Evolutionary conservation across 1,284 basidiomycete species (phyloP).

Genomic region (Pseudozyma tsukubaensis): DNA sequence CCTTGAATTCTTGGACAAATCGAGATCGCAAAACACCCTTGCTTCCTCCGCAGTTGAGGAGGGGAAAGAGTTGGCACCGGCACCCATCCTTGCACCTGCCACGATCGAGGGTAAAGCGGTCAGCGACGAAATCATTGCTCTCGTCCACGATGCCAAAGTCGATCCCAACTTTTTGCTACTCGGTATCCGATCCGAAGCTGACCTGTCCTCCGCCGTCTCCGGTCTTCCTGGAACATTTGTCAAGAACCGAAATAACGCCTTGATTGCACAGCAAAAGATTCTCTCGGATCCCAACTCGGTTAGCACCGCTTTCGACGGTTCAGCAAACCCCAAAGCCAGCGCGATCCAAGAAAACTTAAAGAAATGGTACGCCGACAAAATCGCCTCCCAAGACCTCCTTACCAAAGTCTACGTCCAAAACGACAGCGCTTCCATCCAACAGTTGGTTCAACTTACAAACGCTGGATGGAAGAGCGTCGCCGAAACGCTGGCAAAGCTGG

Average conservation of each 20-base stretch:
- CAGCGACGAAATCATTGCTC: slow-evolving; percentile 75
- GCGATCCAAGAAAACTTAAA: slow-evolving; percentile 48
- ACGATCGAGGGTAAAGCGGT: slow-evolving; percentile 78
- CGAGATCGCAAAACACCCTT: slow-evolving; percentile 71
- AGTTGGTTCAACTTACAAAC: slow-evolving; percentile 69
- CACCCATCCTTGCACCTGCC: slow-evolving; percentile 81
- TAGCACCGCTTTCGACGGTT: slow-evolving; percentile 73
- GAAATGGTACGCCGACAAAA: slow-evolving; percentile 70
- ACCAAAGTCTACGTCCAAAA: slow-evolving; percentile 67
- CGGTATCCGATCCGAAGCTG: slow-evolving; percentile 63
- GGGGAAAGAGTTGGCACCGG: slow-evolving; percentile 77
- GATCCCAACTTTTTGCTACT: slow-evolving; percentile 72
- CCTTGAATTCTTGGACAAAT: slow-evolving; percentile 76
- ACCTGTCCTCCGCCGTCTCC: slow-evolving; percentile 66
- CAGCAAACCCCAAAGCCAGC: slow-evolving; percentile 65
- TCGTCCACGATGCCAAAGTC: slow-evolving; percentile 74
- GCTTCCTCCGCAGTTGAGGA: slow-evolving; percentile 69
- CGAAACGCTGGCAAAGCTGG: slow-evolving; percentile 72
- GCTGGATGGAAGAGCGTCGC: slow-evolving; percentile 72
- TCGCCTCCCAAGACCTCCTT: slow-evolving; percentile 67
- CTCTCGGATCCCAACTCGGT: slow-evolving; percentile 70
- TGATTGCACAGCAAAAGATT: slow-evolving; percentile 74
- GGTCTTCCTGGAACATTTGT: slow-evolving; percentile 71
- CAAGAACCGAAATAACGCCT: slow-evolving; percentile 70
- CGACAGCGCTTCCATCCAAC: slow-evolving; percentile 11